These are phyloP conservation scores for Xylaria grammica DNA, from an alignment of 495 filamentous ascomycete species.

Conservation along the genomic window DNA sequence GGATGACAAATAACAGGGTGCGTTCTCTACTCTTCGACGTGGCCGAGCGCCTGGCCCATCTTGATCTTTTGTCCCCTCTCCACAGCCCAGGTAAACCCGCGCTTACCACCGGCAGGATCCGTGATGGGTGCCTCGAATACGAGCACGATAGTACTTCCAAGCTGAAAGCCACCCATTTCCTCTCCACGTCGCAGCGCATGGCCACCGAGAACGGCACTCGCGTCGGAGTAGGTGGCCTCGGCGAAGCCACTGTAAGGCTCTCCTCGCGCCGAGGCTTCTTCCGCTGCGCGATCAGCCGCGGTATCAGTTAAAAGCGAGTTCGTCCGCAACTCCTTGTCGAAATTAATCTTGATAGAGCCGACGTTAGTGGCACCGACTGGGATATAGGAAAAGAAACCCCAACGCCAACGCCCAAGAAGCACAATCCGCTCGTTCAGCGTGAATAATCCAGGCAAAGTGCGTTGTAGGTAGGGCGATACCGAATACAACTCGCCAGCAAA, in stretches of 20 bases:
- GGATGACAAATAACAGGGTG: no score
- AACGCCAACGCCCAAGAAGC: constrained; percentile 90
- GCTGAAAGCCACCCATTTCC: constrained; percentile 97
- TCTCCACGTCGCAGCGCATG: constrained; percentile 85
- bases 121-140: constrained; percentile 93
- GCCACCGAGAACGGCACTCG: constrained; percentile 77
- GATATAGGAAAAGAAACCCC: constrained; percentile 95
- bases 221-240: constrained; percentile 85
- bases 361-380: constrained; percentile 99
- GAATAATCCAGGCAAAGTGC: constrained; percentile 89
- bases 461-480: constrained; percentile 92
- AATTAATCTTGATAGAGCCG: constrained; percentile 95
- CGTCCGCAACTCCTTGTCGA: constrained; percentile 91
- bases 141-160: constrained; percentile 93
- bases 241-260: constrained; percentile 85
- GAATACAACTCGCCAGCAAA: constrained; percentile 96
- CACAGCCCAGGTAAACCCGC: constrained; percentile 82
- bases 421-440: constrained; percentile 96
- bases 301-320: constrained; percentile 92
- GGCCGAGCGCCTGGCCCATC: constrained; percentile 85
- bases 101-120: constrained; percentile 67
- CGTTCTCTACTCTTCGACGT: constrained; percentile 38
- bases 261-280: constrained; percentile 72
- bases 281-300: constrained; percentile 79
- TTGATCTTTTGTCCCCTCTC: constrained; percentile 86